Conservation (phyloP, 2,329 filamentous ascomycete species). For the Madurella mycetomatis region DNA sequence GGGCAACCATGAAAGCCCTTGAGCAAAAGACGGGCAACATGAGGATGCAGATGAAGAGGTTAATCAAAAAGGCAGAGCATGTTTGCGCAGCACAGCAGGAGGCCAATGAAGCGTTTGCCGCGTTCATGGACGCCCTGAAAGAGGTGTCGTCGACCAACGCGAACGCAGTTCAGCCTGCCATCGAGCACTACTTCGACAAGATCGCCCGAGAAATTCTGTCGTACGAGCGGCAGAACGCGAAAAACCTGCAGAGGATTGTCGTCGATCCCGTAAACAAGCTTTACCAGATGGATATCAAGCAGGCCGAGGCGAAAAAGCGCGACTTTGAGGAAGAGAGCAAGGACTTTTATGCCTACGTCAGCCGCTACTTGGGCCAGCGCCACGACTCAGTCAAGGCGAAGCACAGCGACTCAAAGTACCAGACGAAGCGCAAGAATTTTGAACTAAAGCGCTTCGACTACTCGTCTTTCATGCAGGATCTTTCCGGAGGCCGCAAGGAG, state of each 20-base stretch:
- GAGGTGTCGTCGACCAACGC: conserved; percentile 89
- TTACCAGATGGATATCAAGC: conserved; percentile 95
- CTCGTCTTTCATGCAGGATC: conserved; percentile 97
- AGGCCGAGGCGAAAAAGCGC: conserved; percentile 92
- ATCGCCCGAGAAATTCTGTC: conserved; percentile 84
- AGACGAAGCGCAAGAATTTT: conserved; percentile 87
- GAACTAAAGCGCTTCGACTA: conserved; percentile 98
- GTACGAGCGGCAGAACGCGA: conserved; percentile 81
- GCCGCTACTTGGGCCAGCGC: conserved; percentile 90
- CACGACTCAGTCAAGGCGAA: conserved; percentile 97
- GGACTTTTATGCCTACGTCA: conserved; percentile 95
- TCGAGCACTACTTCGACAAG: conserved; percentile 98
- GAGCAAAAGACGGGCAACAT: conserved; percentile 97
- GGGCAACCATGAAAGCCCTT: conserved; percentile 91
- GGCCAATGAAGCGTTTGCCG: conserved; percentile 79
- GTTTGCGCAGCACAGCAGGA: conserved; percentile 73
- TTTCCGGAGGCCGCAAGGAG: conserved; percentile 98
- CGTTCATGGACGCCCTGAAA: conserved; percentile 78
- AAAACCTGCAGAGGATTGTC: conserved; percentile 84
- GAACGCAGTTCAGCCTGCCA: conserved; percentile 91
- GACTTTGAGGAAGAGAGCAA: conserved; percentile 99
- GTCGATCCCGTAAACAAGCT: conserved; percentile 90
- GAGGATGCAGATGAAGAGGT: conserved; percentile 91
- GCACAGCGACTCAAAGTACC: conserved; percentile 97
- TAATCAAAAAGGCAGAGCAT: conserved; percentile 88